Conservation (phyloP, 179 eudicot species). For the Silene noctiflora region DNA sequence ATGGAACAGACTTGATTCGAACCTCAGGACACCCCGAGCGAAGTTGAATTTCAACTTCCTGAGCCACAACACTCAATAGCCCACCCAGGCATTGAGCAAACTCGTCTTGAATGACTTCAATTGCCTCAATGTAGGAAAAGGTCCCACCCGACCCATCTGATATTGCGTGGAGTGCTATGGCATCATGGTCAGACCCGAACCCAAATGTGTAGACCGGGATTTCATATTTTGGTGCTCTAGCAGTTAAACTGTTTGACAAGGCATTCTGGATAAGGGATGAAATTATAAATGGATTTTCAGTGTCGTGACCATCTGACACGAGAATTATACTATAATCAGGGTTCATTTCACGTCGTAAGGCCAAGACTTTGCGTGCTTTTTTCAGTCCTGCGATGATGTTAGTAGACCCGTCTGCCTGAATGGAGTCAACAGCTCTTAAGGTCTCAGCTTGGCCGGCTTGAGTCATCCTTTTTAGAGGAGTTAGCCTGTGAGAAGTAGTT, state of each 20-base stretch:
- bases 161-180: conserved; percentile 42
- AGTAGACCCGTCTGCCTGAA: conserved; percentile 35
- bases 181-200: conserved; percentile 52
- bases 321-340: conserved; percentile 54
- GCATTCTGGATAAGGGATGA: neutral
- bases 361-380: conserved; percentile 41
- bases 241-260: neutral
- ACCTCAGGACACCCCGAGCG: conserved; percentile 28
- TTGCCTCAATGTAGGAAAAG: conserved; percentile 49
- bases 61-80: conserved; percentile 49
- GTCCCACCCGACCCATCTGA: conserved; percentile 55
- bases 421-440: conserved; percentile 27
- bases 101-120: conserved; percentile 47
- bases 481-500: conserved; percentile 21
- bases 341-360: conserved; percentile 39
- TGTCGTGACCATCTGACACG: conserved; percentile 52
- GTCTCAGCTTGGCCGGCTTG: conserved; percentile 39
- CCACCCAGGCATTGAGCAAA: conserved; percentile 66
- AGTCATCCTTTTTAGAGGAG: conserved; percentile 40
- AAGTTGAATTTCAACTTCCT: conserved; percentile 36
- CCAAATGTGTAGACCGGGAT: conserved; percentile 44
- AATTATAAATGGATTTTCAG: neutral
- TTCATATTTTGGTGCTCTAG: neutral
- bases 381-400: conserved; percentile 43
- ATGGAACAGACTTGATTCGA: no score